Evolutionary conservation across 2,329 filamentous ascomycete genomes (phyloP), one percentile per base, ranked within the genome.

Genomic region (Ceratocystis lukuohia): DNA sequence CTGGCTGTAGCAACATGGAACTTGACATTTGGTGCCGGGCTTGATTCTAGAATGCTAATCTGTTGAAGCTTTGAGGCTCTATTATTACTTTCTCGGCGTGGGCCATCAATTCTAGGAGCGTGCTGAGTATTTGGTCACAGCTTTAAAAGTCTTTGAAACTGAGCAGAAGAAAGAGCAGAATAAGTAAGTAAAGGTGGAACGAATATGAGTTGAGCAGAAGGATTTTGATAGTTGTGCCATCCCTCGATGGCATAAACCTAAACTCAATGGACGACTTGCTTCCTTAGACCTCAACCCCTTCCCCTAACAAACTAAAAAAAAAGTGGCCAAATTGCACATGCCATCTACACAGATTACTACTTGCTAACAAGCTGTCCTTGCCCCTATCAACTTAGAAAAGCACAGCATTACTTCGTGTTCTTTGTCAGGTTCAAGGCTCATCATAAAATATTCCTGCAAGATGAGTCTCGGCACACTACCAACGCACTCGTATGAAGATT

Each of bases 281-380:
- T 8, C 37, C 17, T 28, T 15, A 44, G 15, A n/a, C 7, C 15
- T 41, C 3, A 64, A 59, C 25, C 65, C 44, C 53, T 41, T 41
- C 37, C 37, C 37, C 37, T 41, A 41, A 41, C 37, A 41, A 41
- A 41, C 37, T 41, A 41, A 41, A 41, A 41, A 41, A 37, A 37
- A 37, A 50, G 66, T 67, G 66, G 66, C 66, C 66, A 67, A 67
- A 25, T 67, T 67, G 66, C 66, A 65, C 62, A 67, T 65, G 57
- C 56, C 28, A 44, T 30, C 53, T 22, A 56, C 65, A 41, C 25
- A 65, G 15, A n/a, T 45, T 41, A 12, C 30, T 56, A 30, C 46
- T 41, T 59, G 33, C 41, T 63, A 50, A 63, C 44, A 33, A 22
- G n/a, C 37, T 46, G 20, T 46, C 30, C 7, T 37, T 37, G 37